These are phyloP conservation scores for Cladobotryum mycophilum DNA, from an alignment of 2,329 filamentous ascomycete species.

Conservation along the genomic window DNA sequence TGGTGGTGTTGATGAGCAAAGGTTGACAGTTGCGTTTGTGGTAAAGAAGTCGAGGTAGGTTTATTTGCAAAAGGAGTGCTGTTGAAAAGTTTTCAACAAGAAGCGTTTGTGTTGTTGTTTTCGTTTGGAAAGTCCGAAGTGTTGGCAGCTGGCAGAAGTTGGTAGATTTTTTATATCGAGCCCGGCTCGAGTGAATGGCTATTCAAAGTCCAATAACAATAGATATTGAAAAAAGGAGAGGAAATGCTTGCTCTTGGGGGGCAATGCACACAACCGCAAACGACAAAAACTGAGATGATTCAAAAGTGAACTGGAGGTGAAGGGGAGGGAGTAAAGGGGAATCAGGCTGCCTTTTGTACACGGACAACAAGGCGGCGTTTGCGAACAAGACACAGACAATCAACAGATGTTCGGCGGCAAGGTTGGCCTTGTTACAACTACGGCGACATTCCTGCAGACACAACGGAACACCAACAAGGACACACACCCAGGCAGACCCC, in stretches of 20 bases:
- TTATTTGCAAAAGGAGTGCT: not conserved
- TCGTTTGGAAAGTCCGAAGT: not conserved
- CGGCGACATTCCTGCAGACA: no score
- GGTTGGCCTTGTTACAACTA: no score
- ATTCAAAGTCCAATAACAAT: conserved; percentile 7
- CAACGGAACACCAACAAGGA: no score
- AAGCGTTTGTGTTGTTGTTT: not conserved
- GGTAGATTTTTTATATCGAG: conserved; percentile 12
- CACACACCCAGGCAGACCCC: no score
- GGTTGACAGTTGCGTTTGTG: conserved; percentile 6
- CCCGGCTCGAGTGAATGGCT: conserved; percentile 12
- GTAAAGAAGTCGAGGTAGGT: not conserved
- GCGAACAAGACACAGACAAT: no score
- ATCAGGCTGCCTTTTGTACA: not conserved
- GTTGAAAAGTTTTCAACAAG: not conserved
- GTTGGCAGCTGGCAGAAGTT: not conserved
- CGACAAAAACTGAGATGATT: not conserved
- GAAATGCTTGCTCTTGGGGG: not conserved
- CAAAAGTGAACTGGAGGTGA: conserved; percentile 1
- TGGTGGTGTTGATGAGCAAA: conserved; percentile 3
- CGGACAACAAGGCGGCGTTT: no score
- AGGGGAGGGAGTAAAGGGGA: not conserved
- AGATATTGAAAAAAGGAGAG: conserved; percentile 7
- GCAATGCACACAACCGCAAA: not conserved
- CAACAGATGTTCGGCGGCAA: no score